Conservation (phyloP, 306 rosid species). For the Comarum palustre region DNA sequence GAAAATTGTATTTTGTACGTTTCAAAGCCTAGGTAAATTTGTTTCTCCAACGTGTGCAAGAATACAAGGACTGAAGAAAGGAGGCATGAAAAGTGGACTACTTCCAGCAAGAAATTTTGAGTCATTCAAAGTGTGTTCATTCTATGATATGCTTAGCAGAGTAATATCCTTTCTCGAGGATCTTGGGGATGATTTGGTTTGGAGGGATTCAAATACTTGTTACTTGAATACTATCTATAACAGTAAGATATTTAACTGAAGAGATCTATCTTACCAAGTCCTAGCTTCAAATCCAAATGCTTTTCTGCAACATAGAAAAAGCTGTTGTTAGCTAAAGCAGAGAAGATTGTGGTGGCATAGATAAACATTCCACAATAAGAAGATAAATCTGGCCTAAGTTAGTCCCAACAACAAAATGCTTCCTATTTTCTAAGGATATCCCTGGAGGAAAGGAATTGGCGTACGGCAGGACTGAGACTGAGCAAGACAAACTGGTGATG, state of each 20-base stretch:
- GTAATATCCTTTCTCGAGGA: neutral
- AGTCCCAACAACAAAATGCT: neutral
- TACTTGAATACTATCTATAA: neutral
- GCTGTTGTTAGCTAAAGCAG: slow-evolving; percentile 1
- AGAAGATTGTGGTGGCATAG: neutral
- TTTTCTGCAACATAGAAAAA: slow-evolving; percentile 32
- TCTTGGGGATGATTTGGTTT: neutral
- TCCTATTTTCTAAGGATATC: neutral
- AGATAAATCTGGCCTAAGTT: neutral
- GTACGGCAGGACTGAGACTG: neutral
- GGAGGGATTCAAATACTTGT: neutral
- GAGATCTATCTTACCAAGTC: slow-evolving; percentile 41
- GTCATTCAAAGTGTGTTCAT: neutral
- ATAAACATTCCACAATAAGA: neutral
- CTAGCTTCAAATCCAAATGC: slow-evolving; percentile 3
- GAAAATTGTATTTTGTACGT: neutral
- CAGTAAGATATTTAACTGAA: neutral
- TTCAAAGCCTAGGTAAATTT: neutral
- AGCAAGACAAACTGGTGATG: no score
- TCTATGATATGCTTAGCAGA: neutral
- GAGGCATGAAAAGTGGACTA: neutral
- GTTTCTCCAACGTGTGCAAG: neutral
- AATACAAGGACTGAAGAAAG: neutral
- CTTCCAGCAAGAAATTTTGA: neutral
- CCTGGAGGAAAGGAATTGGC: neutral